These are phyloP conservation scores for Ustilago shanxiensis DNA, from an alignment of 1,284 basidiomycete genomes.

Conservation along the genomic window DNA sequence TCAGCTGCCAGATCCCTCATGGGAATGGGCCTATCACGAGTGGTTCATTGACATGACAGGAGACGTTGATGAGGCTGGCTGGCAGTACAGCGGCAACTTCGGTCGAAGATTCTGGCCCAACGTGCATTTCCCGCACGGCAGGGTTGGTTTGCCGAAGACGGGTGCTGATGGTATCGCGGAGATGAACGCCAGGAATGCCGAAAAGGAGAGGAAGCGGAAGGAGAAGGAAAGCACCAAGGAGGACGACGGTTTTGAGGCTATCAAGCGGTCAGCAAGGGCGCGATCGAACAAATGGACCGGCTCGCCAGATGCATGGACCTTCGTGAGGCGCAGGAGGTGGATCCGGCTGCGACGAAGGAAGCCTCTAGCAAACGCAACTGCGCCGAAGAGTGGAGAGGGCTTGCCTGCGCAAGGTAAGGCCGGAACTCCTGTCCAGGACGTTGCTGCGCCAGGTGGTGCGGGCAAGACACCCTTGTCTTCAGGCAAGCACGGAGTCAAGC, in stretches of 20 bases:
- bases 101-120: constrained; percentile 55
- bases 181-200: constrained; percentile 50
- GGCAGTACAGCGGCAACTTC: constrained; percentile 68
- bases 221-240: constrained; percentile 54
- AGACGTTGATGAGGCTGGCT: constrained; percentile 68
- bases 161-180: constrained; percentile 45
- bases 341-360: constrained; percentile 61
- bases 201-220: constrained; percentile 39
- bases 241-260: constrained; percentile 65
- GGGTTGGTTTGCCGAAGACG: constrained; percentile 48
- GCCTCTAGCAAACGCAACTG: constrained; percentile 17
- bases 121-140: constrained; percentile 44
- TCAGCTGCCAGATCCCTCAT: constrained; percentile 67
- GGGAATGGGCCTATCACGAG: constrained; percentile 68
- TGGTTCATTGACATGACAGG: constrained; percentile 70
- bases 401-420: constrained; percentile 5
- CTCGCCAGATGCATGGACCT: constrained; percentile 56
- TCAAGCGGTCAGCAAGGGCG: constrained; percentile 59
- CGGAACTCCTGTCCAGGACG: constrained; percentile 24
- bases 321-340: constrained; percentile 67
- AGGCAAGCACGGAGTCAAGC: constrained; percentile 23
- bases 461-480: constrained; percentile 2
- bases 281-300: constrained; percentile 63
- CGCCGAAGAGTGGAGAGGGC: constrained; percentile 9
- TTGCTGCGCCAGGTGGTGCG: constrained; percentile 5